These are phyloP conservation scores for Metahyphopichia silvanorum DNA, from an alignment of 805 yeast species.

Conservation along the genomic window DNA sequence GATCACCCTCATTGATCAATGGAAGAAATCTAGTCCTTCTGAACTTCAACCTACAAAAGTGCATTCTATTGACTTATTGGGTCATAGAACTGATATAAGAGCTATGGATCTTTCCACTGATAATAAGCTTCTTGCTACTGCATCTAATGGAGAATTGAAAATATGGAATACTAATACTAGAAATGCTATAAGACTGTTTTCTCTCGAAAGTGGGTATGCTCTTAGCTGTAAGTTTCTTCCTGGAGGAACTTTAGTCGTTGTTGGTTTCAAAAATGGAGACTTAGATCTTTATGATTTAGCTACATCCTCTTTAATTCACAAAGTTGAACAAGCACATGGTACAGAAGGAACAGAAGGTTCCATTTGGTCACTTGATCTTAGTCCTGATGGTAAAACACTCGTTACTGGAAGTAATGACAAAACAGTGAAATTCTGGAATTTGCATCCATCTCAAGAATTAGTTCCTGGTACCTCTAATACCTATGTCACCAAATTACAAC, in stretches of 20 bases:
- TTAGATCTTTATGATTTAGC: conserved; percentile 85
- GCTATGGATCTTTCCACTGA: conserved; percentile 85
- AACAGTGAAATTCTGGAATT: conserved; percentile 84
- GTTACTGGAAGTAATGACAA: conserved; percentile 96
- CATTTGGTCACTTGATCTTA: conserved; percentile 86
- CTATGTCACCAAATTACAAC: conserved; percentile 48
- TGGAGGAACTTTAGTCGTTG: conserved; percentile 82
- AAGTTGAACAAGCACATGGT: conserved; percentile 68
- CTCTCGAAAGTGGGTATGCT: conserved; percentile 76
- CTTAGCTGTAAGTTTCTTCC: conserved; percentile 80
- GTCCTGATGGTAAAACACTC: conserved; percentile 79
- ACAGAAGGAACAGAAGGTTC: conserved; percentile 47
- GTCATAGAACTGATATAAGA: conserved; percentile 89
- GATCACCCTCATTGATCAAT: conserved; percentile 53
- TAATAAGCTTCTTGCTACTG: conserved; percentile 77
- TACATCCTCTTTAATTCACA: conserved; percentile 68
- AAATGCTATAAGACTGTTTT: conserved; percentile 77
- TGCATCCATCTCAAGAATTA: conserved; percentile 61
- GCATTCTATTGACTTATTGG: conserved; percentile 67
- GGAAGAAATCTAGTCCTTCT: conserved; percentile 44
- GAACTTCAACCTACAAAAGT: conserved; percentile 45
- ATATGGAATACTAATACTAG: conserved; percentile 79
- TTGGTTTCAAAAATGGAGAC: conserved; percentile 86
- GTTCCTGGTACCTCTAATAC: conserved; percentile 65
- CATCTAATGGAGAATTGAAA: conserved; percentile 85